Conservation (phyloP, 225 moss, liverwort and hornwort species). For the Pseudisothecium myosuroides region DNA sequence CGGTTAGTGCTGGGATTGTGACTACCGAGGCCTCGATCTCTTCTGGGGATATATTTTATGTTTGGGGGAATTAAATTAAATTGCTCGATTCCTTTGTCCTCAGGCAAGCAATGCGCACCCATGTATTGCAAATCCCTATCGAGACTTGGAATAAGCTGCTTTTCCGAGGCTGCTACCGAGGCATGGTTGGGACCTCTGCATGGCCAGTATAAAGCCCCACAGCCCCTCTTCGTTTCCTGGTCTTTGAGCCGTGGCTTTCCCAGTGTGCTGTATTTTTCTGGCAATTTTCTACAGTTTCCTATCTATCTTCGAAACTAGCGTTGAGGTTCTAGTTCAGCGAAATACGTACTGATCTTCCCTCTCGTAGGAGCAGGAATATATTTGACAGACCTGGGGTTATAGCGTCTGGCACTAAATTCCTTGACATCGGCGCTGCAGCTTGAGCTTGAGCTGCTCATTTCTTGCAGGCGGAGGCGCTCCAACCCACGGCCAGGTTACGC, state of each 20-base stretch:
- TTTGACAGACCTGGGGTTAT: background rate
- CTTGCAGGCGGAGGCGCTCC: background rate
- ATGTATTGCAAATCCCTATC: background rate
- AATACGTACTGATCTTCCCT: too few relatives aligned
- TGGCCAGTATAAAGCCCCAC: background rate
- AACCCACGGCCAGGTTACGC: background rate
- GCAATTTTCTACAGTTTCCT: background rate
- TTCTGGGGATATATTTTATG: background rate
- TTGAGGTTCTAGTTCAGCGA: background rate
- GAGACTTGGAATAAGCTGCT: background rate
- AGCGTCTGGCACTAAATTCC: background rate
- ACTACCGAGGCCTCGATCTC: background rate
- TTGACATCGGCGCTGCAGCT: background rate
- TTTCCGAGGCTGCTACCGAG: background rate
- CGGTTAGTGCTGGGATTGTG: background rate
- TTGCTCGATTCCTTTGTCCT: background rate
- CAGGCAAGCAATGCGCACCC: background rate
- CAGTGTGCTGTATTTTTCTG: background rate
- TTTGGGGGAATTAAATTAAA: too few relatives aligned
- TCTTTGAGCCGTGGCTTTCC: background rate
- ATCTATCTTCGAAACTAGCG: background rate
- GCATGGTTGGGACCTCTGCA: background rate
- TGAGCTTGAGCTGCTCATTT: background rate
- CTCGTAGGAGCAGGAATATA: background rate
- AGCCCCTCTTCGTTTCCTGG: background rate